Evolutionary conservation across 2,329 filamentous ascomycete species (phyloP).

Genomic region (Phoma sp.): DNA sequence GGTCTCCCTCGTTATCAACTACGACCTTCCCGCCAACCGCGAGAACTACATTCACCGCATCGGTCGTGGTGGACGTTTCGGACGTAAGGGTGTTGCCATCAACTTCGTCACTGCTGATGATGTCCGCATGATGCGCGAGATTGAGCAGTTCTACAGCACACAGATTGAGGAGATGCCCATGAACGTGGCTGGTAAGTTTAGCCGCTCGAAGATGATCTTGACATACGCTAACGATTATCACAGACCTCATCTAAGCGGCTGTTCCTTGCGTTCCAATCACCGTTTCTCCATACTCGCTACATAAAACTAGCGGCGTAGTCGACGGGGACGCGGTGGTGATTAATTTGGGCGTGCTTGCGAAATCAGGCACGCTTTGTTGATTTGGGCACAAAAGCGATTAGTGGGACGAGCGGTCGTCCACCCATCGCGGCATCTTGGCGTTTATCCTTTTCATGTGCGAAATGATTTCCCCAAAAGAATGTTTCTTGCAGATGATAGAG

Average conservation of each 20-base stretch:
- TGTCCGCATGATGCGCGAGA: constrained; percentile 99
- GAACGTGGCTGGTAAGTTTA: constrained; percentile 71
- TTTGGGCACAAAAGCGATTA: constrained; percentile 45
- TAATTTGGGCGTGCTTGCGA: constrained; percentile 43
- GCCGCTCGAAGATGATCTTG: not conserved
- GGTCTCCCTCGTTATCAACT: constrained; percentile 99
- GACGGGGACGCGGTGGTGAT: constrained; percentile 35
- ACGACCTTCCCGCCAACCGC: constrained; percentile 97
- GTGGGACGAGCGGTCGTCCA: constrained; percentile 39
- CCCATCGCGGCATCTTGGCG: constrained; percentile 50
- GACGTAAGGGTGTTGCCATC: constrained; percentile 99
- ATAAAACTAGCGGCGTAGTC: constrained; percentile 30
- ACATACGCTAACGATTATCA: constrained; percentile 17
- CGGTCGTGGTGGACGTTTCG: constrained; percentile 98
- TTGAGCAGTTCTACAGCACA: constrained; percentile 99
- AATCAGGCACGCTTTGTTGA: constrained; percentile 36
- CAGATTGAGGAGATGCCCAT: constrained; percentile 99
- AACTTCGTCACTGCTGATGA: constrained; percentile 99
- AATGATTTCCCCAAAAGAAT: constrained; percentile 47
- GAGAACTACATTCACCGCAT: constrained; percentile 99
- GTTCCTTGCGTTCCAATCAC: constrained; percentile 33
- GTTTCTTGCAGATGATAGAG: constrained; percentile 45
- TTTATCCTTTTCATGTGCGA: constrained; percentile 49
- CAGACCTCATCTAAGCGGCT: constrained; percentile 50
- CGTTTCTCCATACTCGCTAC: constrained; percentile 33